These are phyloP conservation scores for Tylopilus sp. DNA, from an alignment of 1,284 basidiomycete genomes.

Conservation along the genomic window DNA sequence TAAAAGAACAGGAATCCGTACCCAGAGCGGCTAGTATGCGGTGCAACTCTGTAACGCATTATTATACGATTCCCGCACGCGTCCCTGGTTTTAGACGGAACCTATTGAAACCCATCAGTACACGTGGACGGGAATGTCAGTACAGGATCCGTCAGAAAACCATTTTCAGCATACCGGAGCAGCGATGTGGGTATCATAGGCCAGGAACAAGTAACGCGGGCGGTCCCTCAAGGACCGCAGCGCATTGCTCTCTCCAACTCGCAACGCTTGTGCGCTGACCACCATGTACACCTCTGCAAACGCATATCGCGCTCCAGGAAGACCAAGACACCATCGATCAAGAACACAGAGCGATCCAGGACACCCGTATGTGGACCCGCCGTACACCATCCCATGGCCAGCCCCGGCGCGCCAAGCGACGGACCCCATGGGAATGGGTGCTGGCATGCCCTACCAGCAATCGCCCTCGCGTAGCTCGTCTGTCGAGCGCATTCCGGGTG, in stretches of 20 bases:
- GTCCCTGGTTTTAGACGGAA: background rate
- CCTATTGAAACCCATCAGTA: slow-evolving; percentile 8
- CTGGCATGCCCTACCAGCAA: slow-evolving; percentile 7
- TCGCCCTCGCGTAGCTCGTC: slow-evolving; percentile 37
- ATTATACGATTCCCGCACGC: background rate
- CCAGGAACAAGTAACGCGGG: background rate
- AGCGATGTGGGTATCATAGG: slow-evolving; percentile 1
- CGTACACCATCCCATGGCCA: slow-evolving; percentile 38
- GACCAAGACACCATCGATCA: slow-evolving; percentile 23
- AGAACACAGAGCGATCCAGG: slow-evolving; percentile 40
- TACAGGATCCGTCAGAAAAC: background rate
- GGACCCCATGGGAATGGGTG: slow-evolving; percentile 18
- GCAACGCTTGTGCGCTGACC: background rate
- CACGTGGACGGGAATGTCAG: slow-evolving; percentile 13
- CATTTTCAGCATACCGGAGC: background rate
- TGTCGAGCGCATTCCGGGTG: slow-evolving; percentile 23
- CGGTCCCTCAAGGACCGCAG: background rate
- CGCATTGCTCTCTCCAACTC: background rate
- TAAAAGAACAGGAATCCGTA: background rate
- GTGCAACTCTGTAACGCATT: background rate
- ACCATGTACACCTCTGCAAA: slow-evolving; percentile 28
- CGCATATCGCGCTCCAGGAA: slow-evolving; percentile 18
- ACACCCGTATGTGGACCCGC: slow-evolving; percentile 30
- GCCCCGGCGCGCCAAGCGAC: slow-evolving; percentile 35
- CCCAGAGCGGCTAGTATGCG: background rate